Conservation (phyloP, 2,329 filamentous ascomycete genomes). For the Fusarium nelsonii region DNA sequence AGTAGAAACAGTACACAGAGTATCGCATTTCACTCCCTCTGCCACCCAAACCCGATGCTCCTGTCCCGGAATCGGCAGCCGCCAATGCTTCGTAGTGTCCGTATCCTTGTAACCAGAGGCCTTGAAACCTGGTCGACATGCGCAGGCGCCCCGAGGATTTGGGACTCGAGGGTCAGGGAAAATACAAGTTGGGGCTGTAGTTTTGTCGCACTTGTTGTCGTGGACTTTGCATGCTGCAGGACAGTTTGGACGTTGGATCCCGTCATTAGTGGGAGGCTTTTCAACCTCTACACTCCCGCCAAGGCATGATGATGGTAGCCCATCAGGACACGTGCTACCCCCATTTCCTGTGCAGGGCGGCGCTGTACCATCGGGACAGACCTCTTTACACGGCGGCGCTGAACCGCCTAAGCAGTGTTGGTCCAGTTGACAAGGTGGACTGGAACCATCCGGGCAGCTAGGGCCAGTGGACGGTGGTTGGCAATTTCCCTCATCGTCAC, state of each 20-base stretch:
- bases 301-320: neutral
- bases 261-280: neutral
- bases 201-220: neutral
- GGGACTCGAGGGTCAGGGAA: neutral
- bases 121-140: neutral
- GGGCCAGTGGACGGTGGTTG: neutral
- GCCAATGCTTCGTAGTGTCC: neutral
- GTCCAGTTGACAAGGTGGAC: neutral
- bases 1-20: neutral
- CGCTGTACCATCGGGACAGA: neutral
- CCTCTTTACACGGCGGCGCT: neutral
- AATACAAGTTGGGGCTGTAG: neutral
- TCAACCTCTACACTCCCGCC: neutral
- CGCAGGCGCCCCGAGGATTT: neutral
- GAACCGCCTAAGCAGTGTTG: neutral
- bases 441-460: neutral
- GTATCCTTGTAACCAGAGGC: neutral
- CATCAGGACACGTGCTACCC: neutral
- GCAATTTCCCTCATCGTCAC: neutral
- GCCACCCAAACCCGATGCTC: conserved; percentile 1
- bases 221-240: neutral
- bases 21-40: conserved; percentile 2
- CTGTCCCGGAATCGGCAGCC: neutral
- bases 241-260: neutral
- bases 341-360: neutral